A percentile compares a stretch with the other conserved stretches of the same genome.
phyloP scores from a whole-genome alignment of 805 yeast genomes.

The Diddensiella caesifluorescens region DNA sequence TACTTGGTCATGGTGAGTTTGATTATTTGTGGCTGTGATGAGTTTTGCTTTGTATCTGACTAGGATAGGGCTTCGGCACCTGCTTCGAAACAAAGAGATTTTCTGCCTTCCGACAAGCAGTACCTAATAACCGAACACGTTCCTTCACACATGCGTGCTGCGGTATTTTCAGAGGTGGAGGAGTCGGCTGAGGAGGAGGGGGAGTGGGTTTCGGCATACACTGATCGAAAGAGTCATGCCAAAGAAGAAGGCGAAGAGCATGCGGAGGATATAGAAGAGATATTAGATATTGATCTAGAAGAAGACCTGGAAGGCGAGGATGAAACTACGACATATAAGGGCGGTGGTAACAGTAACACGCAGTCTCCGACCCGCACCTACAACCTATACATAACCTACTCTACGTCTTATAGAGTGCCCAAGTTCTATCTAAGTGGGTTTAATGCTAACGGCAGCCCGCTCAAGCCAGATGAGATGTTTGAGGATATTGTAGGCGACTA shows the following conservation, averaged over 20 bases:
- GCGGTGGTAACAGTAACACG: constrained; percentile 8
- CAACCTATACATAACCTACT: constrained; percentile 85
- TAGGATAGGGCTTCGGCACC: constrained; percentile 43
- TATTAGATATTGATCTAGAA: constrained; percentile 22
- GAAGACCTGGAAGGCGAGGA: constrained; percentile 23
- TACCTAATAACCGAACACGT: constrained; percentile 83
- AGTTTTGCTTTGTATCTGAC: not conserved
- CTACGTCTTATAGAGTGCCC: constrained; percentile 94
- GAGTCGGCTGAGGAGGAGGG: constrained; percentile 34
- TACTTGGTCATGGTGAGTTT: constrained; percentile 81
- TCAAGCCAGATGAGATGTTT: constrained; percentile 85
- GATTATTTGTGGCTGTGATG: not conserved
- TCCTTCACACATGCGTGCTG: constrained; percentile 74
- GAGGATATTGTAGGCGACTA: constrained; percentile 91
- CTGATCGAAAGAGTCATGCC: constrained; percentile 29
- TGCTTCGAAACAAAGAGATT: constrained; percentile 50
- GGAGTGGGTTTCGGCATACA: constrained; percentile 29
- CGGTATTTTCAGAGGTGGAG: constrained; percentile 29
- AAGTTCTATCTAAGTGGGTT: constrained; percentile 89
- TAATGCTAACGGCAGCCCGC: constrained; percentile 75
- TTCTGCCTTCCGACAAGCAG: constrained; percentile 83
- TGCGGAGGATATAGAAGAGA: constrained; percentile 16
- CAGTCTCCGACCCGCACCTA: constrained; percentile 49
- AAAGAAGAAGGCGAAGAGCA: constrained; percentile 10
- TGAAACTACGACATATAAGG: constrained; percentile 7